A percentile compares a stretch with the other conserved stretches of the same genome.
Conservation (phyloP, 768 basidiomycete species). For the Cubamyces lactineus region DNA sequence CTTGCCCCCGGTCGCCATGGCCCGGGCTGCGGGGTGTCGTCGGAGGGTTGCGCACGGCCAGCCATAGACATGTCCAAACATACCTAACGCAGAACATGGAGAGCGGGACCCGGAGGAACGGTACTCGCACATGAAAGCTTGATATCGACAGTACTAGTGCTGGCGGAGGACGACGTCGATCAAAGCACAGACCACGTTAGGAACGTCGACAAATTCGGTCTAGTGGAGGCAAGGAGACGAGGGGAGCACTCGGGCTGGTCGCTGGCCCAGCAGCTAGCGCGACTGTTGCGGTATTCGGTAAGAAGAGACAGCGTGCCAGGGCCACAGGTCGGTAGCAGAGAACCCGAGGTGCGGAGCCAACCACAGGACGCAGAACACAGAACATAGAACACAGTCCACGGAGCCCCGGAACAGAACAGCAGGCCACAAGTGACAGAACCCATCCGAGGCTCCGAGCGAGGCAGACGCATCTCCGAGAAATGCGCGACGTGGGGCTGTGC, state of each 20-base stretch:
- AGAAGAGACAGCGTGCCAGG: too few relatives aligned
- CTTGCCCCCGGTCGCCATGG: constrained; percentile 11
- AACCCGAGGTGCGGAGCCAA: not conserved
- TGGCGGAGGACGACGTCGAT: not conserved
- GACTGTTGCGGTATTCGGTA: not conserved
- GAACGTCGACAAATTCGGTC: not conserved
- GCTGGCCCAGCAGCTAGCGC: constrained; percentile 2
- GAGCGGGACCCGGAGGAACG: constrained; percentile 14
- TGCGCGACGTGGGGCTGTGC: constrained; percentile 19
- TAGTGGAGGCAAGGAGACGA: not conserved
- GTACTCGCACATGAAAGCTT: constrained; percentile 6
- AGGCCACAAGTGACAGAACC: not conserved
- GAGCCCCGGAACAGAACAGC: too few relatives aligned
- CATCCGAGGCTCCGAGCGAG: not conserved
- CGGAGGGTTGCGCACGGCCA: constrained; percentile 1
- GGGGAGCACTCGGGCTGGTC: not conserved
- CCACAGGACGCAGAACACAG: not conserved
- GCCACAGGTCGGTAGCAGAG: too few relatives aligned
- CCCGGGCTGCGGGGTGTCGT: not conserved
- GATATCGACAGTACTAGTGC: not conserved
- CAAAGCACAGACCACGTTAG: not conserved
- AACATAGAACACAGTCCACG: too few relatives aligned
- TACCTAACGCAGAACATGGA: not conserved
- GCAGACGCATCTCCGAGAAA: constrained; percentile 15
- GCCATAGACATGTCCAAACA: not conserved